Conservation (phyloP, 768 basidiomycete genomes). For the Rhodotorula babjevae region DNA sequence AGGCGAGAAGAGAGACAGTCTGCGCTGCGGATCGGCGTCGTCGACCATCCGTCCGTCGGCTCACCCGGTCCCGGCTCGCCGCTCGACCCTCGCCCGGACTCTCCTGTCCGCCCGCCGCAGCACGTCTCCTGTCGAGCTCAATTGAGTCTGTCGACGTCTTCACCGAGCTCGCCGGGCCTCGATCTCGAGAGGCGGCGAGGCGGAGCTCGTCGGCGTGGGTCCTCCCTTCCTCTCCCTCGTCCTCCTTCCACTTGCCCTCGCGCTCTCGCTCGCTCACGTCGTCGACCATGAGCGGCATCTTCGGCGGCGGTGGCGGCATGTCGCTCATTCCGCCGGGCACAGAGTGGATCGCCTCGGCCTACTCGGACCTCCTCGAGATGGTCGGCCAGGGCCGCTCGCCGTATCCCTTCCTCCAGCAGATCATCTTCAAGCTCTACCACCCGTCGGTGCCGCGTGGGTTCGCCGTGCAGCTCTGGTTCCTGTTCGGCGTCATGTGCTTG, state of each 20-base stretch:
- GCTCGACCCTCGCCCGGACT: no score
- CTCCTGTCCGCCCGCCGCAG: no score
- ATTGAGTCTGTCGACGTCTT: no score
- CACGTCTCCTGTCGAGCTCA: no score
- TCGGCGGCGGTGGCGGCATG: not conserved
- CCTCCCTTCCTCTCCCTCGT: not conserved
- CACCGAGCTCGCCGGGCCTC: not conserved
- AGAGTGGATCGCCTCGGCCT: slow-evolving; percentile 8
- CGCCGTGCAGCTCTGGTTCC: not conserved
- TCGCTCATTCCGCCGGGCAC: not conserved
- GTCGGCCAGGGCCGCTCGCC: not conserved
- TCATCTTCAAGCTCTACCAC: slow-evolving; percentile 5
- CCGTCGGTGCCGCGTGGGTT: not conserved
- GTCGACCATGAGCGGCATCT: not conserved
- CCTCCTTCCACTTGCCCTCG: not conserved
- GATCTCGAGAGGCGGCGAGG: no score
- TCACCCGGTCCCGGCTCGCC: no score
- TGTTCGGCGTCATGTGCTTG: slow-evolving; percentile 10
- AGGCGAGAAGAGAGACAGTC: no score
- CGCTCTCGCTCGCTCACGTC: not conserved
- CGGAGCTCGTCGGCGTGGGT: no score
- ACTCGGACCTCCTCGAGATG: not conserved
- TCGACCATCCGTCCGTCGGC: no score
- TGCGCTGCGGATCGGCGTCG: no score
- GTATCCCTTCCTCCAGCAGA: not conserved